phyloP scores from a whole-genome alignment of 768 basidiomycete genomes.

The Boletellus emodensis region DNA sequence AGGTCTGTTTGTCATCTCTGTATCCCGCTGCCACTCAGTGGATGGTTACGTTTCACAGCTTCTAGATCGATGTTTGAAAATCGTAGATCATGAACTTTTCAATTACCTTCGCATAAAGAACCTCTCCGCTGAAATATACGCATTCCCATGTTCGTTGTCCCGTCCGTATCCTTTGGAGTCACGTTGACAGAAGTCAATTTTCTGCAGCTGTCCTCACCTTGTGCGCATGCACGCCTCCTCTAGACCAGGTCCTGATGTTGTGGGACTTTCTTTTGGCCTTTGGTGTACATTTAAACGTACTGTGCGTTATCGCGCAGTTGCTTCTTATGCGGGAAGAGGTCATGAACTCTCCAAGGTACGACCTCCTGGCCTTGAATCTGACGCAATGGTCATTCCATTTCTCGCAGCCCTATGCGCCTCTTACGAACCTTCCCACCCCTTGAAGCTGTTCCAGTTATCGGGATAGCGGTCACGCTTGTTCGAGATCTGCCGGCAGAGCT shows the following conservation, averaged over 20 bases:
- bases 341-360: constrained; percentile 81
- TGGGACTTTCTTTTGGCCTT: constrained; percentile 99
- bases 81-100: constrained; percentile 86
- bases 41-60: constrained; percentile 48
- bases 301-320: constrained; percentile 96
- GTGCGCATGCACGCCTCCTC: constrained; percentile 94
- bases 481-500: constrained; percentile 84
- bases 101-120: constrained; percentile 82
- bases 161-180: neutral
- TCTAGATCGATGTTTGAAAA: constrained; percentile 85
- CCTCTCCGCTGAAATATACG: constrained; percentile 93
- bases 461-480: constrained; percentile 90
- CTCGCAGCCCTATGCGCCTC: constrained; percentile 83
- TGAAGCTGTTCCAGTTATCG: constrained; percentile 81
- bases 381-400: neutral
- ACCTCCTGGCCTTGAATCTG: neutral
- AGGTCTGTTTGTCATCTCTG: constrained; percentile 47
- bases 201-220: constrained; percentile 81
- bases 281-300: constrained; percentile 92
- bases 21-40: neutral
- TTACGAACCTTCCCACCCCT: constrained; percentile 92
- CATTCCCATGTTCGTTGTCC: constrained; percentile 80
- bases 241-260: constrained; percentile 89
- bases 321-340: constrained; percentile 86
- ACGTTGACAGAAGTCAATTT: constrained; percentile 1